A percentile compares a stretch with the other conserved stretches of the same genome.
phyloP scores from a whole-genome alignment of 192 early-diverging fungal genomes.

The Chytriomyces sp. region DNA sequence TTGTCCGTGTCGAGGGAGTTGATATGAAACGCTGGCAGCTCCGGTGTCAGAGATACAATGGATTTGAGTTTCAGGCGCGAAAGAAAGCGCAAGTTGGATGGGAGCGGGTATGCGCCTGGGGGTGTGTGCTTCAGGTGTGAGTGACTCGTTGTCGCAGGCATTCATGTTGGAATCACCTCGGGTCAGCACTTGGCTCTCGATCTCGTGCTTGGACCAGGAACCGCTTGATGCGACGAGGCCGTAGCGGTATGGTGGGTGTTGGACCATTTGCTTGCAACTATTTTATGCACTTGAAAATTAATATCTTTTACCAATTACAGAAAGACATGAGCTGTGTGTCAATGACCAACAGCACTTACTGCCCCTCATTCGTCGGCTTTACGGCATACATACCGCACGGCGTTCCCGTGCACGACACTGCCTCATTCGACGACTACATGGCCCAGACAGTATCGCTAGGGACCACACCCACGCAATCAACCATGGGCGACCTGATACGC shows the following conservation, averaged over 20 bases:
- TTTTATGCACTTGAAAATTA: background rate
- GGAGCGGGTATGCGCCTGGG: slow-evolving; percentile 84
- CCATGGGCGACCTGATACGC: background rate
- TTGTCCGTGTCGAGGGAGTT: background rate
- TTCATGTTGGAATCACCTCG: too few species aligned
- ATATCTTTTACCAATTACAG: too few species aligned
- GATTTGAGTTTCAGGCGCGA: slow-evolving; percentile 71
- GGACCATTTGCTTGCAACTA: background rate
- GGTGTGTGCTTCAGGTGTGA: background rate
- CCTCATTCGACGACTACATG: slow-evolving; percentile 17
- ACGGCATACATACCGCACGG: background rate
- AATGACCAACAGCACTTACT: background rate
- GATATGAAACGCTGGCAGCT: slow-evolving; percentile 61
- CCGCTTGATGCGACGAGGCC: slow-evolving; percentile 13
- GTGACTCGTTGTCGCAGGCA: background rate
- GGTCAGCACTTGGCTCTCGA: background rate
- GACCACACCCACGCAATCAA: background rate
- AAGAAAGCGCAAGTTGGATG: slow-evolving; percentile 84
- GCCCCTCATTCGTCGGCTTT: slow-evolving; percentile 2
- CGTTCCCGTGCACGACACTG: background rate
- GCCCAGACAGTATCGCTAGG: background rate
- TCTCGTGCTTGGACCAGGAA: background rate
- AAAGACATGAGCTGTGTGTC: background rate
- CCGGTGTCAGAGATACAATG: slow-evolving; percentile 85
- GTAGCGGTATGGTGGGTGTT: slow-evolving; percentile 20